These are phyloP conservation scores for Gamarada debralockiae DNA, from an alignment of 495 filamentous ascomycete genomes.

Conservation along the genomic window DNA sequence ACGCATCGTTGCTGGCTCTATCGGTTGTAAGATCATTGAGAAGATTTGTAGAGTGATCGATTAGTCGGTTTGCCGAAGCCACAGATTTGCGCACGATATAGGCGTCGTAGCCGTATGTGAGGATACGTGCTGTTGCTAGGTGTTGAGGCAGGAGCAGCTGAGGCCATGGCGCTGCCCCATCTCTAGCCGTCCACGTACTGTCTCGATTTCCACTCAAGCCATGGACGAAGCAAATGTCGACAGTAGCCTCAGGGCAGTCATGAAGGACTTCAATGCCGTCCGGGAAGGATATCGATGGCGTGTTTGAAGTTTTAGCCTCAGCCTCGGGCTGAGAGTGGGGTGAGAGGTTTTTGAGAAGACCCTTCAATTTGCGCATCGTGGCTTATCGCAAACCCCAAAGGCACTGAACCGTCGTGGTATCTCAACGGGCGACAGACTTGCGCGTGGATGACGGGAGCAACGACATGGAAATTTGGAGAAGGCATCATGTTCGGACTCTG, in stretches of 20 bases:
- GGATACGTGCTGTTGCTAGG: slow-evolving; percentile 20
- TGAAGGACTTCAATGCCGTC: slow-evolving; percentile 18
- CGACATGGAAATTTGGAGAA: too few relatives aligned
- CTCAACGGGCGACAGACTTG: too few relatives aligned
- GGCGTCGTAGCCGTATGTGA: slow-evolving; percentile 30
- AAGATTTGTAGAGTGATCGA: slow-evolving; percentile 16
- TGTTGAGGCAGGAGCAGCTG: slow-evolving; percentile 16
- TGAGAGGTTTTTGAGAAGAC: too few relatives aligned
- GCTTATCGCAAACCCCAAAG: too few relatives aligned
- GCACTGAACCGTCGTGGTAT: too few relatives aligned
- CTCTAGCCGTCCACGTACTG: slow-evolving; percentile 22
- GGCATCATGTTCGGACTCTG: too few relatives aligned
- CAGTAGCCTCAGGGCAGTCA: slow-evolving; percentile 15
- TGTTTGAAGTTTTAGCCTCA: too few relatives aligned
- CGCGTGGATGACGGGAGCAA: too few relatives aligned
- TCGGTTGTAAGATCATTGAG: slow-evolving; percentile 13
- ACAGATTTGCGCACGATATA: slow-evolving; percentile 11
- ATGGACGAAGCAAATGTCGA: slow-evolving; percentile 30
- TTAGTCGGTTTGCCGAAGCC: slow-evolving; percentile 9
- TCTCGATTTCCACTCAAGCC: slow-evolving; percentile 25
- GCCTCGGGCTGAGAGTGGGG: too few relatives aligned
- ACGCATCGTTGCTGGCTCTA: slow-evolving; percentile 14
- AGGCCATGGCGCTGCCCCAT: slow-evolving; percentile 6
- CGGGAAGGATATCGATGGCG: too few relatives aligned
- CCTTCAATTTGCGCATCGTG: too few relatives aligned